phyloP scores from a whole-genome alignment of 371 early-diverging fungal genomes.

The Apophysomyces variabilis region DNA sequence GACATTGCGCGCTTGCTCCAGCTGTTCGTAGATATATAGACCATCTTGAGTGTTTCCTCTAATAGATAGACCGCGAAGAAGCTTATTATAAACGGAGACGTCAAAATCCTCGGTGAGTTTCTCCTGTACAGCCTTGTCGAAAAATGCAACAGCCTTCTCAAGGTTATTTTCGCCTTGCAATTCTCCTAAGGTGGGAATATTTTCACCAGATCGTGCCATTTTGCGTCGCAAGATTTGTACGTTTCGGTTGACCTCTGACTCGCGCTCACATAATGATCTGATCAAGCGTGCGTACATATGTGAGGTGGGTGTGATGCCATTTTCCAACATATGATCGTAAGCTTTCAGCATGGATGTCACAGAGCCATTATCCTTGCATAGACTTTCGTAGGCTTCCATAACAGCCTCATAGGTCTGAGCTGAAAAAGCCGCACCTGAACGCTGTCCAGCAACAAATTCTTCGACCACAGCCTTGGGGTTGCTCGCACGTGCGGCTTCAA shows the following conservation, averaged over 20 bases:
- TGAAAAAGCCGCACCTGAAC: conserved; percentile 31
- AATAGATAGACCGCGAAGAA: conserved; percentile 42
- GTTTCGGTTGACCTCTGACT: conserved; percentile 46
- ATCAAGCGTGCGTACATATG: conserved; percentile 53
- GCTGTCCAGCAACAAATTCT: conserved; percentile 36
- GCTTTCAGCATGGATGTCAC: conserved; percentile 42
- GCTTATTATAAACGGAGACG: conserved; percentile 44
- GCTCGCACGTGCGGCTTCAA: conserved; percentile 31
- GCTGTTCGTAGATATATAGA: conserved; percentile 51
- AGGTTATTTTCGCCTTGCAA: conserved; percentile 42
- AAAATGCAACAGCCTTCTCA: conserved; percentile 48
- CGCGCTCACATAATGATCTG: conserved; percentile 41
- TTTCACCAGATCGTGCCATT: conserved; percentile 30
- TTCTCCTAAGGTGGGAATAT: conserved; percentile 22
- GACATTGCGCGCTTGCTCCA: conserved; percentile 41
- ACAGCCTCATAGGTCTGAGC: conserved; percentile 54
- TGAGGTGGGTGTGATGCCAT: conserved; percentile 43
- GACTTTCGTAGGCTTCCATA: conserved; percentile 44
- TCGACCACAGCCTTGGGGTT: conserved; percentile 32
- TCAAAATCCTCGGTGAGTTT: conserved; percentile 46
- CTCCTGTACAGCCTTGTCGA: conserved; percentile 44
- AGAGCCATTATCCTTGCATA: conserved; percentile 37
- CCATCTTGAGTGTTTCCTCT: conserved; percentile 50
- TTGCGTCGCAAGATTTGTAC: conserved; percentile 33
- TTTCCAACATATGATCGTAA: conserved; percentile 50